Percentiles rank a stretch among this genome's conserved stretches.
These are phyloP conservation scores for Tuber indicum DNA, from an alignment of 495 filamentous ascomycete genomes.

Conservation along the genomic window DNA sequence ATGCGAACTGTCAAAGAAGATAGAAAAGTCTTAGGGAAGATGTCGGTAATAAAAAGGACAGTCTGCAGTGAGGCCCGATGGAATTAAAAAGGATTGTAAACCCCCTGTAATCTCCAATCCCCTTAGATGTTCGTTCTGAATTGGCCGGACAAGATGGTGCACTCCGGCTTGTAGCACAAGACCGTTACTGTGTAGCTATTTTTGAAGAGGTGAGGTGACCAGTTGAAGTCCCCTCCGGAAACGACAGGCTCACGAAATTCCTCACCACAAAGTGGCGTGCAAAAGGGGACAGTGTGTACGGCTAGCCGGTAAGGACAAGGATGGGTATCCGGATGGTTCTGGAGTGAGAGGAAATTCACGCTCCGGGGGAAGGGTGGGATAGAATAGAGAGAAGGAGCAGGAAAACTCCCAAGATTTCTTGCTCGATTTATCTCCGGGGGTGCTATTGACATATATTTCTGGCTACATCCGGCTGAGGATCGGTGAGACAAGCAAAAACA, in stretches of 20 bases:
- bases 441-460: slow-evolving; percentile 35
- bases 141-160: slow-evolving; percentile 9
- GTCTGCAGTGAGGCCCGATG: slow-evolving; percentile 7
- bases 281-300: slow-evolving; percentile 18
- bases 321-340: slow-evolving; percentile 17
- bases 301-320: slow-evolving; percentile 31
- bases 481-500: slow-evolving; percentile 35
- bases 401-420: neutral
- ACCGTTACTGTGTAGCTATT: slow-evolving; percentile 26
- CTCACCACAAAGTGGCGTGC: slow-evolving; percentile 10
- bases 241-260: slow-evolving; percentile 14
- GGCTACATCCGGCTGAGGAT: slow-evolving; percentile 31
- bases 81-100: slow-evolving; percentile 4
- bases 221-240: slow-evolving; percentile 25
- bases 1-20: neutral
- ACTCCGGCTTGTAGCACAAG: slow-evolving; percentile 22
- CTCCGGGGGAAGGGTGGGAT: neutral
- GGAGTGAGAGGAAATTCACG: neutral
- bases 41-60: slow-evolving; percentile 7
- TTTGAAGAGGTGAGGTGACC: slow-evolving; percentile 35
- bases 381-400: neutral
- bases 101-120: slow-evolving; percentile 13
- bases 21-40: slow-evolving; percentile 3
- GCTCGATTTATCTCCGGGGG: slow-evolving; percentile 32
- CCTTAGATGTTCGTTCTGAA: neutral